Conservation (phyloP, 164 flowering plant genomes). For the Nymphaea thermarum region DNA sequence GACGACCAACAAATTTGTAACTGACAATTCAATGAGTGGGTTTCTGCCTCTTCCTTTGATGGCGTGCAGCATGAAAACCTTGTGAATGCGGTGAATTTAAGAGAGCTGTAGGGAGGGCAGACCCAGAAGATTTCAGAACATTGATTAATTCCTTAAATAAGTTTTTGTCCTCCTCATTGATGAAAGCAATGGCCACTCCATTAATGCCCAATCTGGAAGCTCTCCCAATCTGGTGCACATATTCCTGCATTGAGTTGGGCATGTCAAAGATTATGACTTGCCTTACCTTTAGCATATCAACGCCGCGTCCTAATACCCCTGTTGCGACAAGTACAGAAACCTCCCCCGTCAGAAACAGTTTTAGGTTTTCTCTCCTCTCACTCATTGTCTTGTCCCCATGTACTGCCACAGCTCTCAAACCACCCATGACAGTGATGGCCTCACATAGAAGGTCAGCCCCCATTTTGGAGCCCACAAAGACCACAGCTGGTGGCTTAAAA, state of each 20-base stretch:
- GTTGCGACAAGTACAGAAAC: constrained; percentile 74
- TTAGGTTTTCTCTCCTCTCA: constrained; percentile 73
- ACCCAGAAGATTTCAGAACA: constrained; percentile 52
- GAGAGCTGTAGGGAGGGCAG: constrained; percentile 72
- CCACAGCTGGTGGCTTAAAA: constrained; percentile 75
- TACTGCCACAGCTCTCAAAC: constrained; percentile 57
- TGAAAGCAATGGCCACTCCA: constrained; percentile 59
- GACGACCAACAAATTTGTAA: too few species aligned
- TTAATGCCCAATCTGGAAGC: constrained; percentile 81
- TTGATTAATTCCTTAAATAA: constrained; percentile 55
- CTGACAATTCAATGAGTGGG: constrained; percentile 5
- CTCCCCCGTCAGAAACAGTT: constrained; percentile 61
- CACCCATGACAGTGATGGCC: constrained; percentile 54
- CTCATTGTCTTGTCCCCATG: constrained; percentile 91
- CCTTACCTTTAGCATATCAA: constrained; percentile 65
- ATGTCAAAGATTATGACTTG: constrained; percentile 90
- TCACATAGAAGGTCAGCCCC: constrained; percentile 89
- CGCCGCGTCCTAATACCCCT: constrained; percentile 76
- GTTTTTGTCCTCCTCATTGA: constrained; percentile 67
- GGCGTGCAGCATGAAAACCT: constrained; percentile 16
- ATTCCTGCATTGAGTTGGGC: constrained; percentile 85
- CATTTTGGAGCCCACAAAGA: constrained; percentile 73
- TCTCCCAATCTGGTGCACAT: constrained; percentile 86
- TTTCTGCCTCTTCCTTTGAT: constrained; percentile 47
- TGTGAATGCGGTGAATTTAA: constrained; percentile 37